Percentiles rank a stretch among this genome's conserved stretches.
These are phyloP conservation scores for Endoconidiophora laricicola DNA, from an alignment of 2,329 filamentous ascomycete species.

Conservation along the genomic window DNA sequence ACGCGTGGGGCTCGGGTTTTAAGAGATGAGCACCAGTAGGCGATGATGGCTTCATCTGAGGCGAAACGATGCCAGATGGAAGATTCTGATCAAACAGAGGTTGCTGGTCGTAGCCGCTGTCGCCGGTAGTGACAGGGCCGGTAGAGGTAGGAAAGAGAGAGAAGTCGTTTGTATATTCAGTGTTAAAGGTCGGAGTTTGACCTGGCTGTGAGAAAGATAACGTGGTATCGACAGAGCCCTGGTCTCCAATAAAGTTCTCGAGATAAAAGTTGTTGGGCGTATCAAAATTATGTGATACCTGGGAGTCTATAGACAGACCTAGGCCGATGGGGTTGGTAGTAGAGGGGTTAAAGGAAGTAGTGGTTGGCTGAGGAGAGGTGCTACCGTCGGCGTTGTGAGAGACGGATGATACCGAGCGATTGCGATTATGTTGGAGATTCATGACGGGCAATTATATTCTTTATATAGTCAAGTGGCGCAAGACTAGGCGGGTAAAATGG, in stretches of 20 bases:
- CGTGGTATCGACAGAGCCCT: constrained; percentile 24
- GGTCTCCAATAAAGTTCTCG: constrained; percentile 28
- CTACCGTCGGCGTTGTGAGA: constrained; percentile 33
- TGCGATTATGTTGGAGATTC: constrained; percentile 25
- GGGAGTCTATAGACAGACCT: constrained; percentile 39
- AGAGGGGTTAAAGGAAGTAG: constrained; percentile 34
- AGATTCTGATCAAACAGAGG: constrained; percentile 40
- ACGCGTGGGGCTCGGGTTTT: constrained; percentile 29
- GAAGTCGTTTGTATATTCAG: constrained; percentile 39
- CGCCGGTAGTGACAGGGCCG: constrained; percentile 25
- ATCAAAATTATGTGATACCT: constrained; percentile 15
- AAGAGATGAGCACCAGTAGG: constrained; percentile 40
- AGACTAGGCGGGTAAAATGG: not conserved
- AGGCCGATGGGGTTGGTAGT: constrained; percentile 34
- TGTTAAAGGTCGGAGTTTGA: constrained; percentile 24
- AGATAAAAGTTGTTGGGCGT: constrained; percentile 21
- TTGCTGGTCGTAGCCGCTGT: constrained; percentile 39
- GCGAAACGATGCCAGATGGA: constrained; percentile 33
- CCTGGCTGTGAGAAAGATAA: constrained; percentile 23
- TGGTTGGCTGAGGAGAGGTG: constrained; percentile 43
- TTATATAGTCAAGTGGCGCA: not conserved
- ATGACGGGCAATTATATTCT: constrained; percentile 19
- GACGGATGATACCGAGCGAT: constrained; percentile 45
- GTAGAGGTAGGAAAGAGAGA: constrained; percentile 45
- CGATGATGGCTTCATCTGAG: constrained; percentile 35